Evolutionary conservation across 257 asterid genomes (phyloP), one percentile per base, ranked within the genome.

Genomic region (Mitragyna speciosa): DNA sequence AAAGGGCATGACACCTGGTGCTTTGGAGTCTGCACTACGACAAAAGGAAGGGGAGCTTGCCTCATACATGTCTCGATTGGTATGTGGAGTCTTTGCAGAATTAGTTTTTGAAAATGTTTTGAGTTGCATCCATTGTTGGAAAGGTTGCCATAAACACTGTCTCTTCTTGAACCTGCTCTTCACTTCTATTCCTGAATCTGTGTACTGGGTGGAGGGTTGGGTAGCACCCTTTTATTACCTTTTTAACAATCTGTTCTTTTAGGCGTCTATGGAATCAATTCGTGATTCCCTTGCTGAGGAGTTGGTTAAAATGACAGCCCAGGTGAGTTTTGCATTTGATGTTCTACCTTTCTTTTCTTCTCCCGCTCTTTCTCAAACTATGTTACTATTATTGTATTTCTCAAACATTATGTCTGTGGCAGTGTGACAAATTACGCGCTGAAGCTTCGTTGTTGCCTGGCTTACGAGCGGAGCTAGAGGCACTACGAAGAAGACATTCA

Each of bases 41-140:
- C 99, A 92, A 87, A 96, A 94, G 92, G 99, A 96, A 80, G 99
- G 99, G 81, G 98, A 94, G 89, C 98, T 96, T 86, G 97, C 99
- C 5, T 96, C 99, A 26, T 92, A 96, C 81, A 86, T 91, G 88
- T 92, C 98, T 76, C 91, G 98, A 92, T 84, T 96, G 97, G 99
- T 95, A 90, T 71, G 86, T 71, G 85, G 41, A 54, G 69, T 51
- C 28, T 51, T 69, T 73, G 52, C 73, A 51, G 77, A 81, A 80
- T 73, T 69, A 52, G 36, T 52, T 28, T 66, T 45, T 67, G 36
- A 7, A 6, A 24, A 39, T 72, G 54, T 72, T 80, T 15, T 75
- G 24, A 28, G 71, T 26, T 51, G 28, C 49, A 30, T 79, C 45
- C 2, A 26, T 70, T 17, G 2, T 15, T 41, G 39, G 26, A 49